Evolutionary conservation across 2,329 filamentous ascomycete species (phyloP).

Genomic region (Colletotrichum horii): DNA sequence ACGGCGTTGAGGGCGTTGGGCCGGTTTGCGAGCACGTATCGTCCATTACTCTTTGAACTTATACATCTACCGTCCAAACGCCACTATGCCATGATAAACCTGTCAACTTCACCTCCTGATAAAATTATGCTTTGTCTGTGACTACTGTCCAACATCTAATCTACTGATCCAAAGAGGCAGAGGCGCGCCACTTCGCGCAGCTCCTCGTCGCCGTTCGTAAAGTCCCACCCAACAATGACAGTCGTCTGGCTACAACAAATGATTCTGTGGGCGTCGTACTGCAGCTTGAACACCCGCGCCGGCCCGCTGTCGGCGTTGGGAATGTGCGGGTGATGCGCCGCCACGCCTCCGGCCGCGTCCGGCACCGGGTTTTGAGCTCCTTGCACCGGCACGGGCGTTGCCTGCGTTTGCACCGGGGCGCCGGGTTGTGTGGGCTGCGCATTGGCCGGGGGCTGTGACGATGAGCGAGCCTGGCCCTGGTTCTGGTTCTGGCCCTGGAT

Average conservation of each 20-base stretch:
- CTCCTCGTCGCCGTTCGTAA: slow-evolving; percentile 84
- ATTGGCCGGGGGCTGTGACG: neutral
- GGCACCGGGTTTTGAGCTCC: slow-evolving; percentile 12
- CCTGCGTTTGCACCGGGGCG: slow-evolving; percentile 20
- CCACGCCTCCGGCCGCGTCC: slow-evolving; percentile 23
- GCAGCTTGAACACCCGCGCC: slow-evolving; percentile 87
- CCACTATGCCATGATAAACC: neutral
- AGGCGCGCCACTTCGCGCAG: slow-evolving; percentile 80
- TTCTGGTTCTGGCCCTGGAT: slow-evolving; percentile 3
- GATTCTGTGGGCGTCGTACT: slow-evolving; percentile 92
- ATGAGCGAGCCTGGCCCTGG: neutral
- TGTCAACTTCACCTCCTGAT: neutral
- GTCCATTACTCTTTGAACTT: neutral
- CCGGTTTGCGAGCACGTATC: neutral
- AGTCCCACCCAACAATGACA: slow-evolving; percentile 96
- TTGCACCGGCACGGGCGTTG: slow-evolving; percentile 11
- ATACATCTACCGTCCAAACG: neutral
- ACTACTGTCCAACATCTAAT: slow-evolving; percentile 36
- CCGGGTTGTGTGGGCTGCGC: slow-evolving; percentile 4
- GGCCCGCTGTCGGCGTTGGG: slow-evolving; percentile 50
- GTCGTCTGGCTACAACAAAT: slow-evolving; percentile 93
- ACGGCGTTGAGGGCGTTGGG: neutral
- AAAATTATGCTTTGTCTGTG: slow-evolving; percentile 16
- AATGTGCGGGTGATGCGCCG: slow-evolving; percentile 50
- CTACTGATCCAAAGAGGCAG: slow-evolving; percentile 77